These are phyloP conservation scores for Talaromyces sp. DNA, from an alignment of 2,329 filamentous ascomycete genomes.

Conservation along the genomic window DNA sequence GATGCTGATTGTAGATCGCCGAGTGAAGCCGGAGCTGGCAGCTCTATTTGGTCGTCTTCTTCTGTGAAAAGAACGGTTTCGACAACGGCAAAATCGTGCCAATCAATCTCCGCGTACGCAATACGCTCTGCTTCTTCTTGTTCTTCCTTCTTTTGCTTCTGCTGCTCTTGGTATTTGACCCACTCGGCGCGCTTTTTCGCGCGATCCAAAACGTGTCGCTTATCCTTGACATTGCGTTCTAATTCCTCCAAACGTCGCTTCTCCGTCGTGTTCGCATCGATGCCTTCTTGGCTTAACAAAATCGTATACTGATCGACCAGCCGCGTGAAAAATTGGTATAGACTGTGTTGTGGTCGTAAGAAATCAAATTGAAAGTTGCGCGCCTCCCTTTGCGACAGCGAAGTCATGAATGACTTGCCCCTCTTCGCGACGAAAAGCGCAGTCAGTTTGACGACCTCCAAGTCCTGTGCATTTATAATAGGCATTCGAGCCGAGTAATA, in stretches of 20 bases:
- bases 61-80: conserved; percentile 93
- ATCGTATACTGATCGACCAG: conserved; percentile 91
- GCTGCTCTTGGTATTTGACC: conserved; percentile 72
- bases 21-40: conserved; percentile 82
- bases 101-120: conserved; percentile 82
- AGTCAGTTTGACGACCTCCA: conserved; percentile 67
- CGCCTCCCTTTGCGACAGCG: conserved; percentile 79
- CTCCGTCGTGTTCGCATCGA: conserved; percentile 65
- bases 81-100: conserved; percentile 95
- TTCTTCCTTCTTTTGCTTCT: conserved; percentile 85
- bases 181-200: conserved; percentile 85
- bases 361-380: conserved; percentile 96
- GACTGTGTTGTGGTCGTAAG: conserved; percentile 85
- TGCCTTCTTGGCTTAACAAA: conserved; percentile 62
- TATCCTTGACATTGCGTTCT: conserved; percentile 68
- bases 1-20: conserved; percentile 91
- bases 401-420: conserved; percentile 85
- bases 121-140: conserved; percentile 74
- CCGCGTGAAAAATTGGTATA: conserved; percentile 91
- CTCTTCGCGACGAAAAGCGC: conserved; percentile 91
- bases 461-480: conserved; percentile 89
- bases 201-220: conserved; percentile 70
- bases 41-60: conserved; percentile 74
- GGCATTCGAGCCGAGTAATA: conserved; percentile 95
- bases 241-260: conserved; percentile 67